A percentile compares a stretch with the other conserved stretches of the same genome.
phyloP scores from a whole-genome alignment of 768 basidiomycete species.

The Auricularia sp. region DNA sequence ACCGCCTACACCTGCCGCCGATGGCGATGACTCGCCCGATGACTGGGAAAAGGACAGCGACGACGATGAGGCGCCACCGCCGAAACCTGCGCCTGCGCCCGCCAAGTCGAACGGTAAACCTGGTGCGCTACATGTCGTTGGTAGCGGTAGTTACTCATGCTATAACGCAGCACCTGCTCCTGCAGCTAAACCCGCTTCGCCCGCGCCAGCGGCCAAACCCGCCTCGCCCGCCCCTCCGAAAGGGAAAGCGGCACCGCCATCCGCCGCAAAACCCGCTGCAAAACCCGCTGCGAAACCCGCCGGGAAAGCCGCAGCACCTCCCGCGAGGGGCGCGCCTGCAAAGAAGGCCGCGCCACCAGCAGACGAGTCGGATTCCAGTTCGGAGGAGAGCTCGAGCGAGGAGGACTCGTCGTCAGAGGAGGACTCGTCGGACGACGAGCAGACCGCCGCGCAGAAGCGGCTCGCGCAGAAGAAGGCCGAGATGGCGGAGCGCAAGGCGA shows the following conservation, averaged over 20 bases:
- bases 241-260: slow-evolving; percentile 13
- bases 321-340: slow-evolving; percentile 23
- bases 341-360: slow-evolving; percentile 25
- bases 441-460: slow-evolving; percentile 57
- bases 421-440: slow-evolving; percentile 44
- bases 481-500: slow-evolving; percentile 68
- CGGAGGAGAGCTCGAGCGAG: slow-evolving; percentile 31
- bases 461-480: slow-evolving; percentile 68
- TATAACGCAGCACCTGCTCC: no score
- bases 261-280: slow-evolving; percentile 13
- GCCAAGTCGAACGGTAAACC: neutral
- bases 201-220: neutral
- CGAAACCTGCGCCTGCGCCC: neutral
- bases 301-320: slow-evolving; percentile 11
- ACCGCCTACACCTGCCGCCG: neutral
- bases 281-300: slow-evolving; percentile 17
- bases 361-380: slow-evolving; percentile 32
- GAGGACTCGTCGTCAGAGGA: slow-evolving; percentile 29
- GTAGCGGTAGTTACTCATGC: no score
- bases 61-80: neutral
- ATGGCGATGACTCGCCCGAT: neutral
- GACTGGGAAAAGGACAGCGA: neutral
- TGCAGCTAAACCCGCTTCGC: neutral
- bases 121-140: neutral
- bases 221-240: slow-evolving; percentile 9